Evolutionary conservation across 2,329 filamentous ascomycete species (phyloP).

Genomic region (Aaosphaeria pasadenensis): DNA sequence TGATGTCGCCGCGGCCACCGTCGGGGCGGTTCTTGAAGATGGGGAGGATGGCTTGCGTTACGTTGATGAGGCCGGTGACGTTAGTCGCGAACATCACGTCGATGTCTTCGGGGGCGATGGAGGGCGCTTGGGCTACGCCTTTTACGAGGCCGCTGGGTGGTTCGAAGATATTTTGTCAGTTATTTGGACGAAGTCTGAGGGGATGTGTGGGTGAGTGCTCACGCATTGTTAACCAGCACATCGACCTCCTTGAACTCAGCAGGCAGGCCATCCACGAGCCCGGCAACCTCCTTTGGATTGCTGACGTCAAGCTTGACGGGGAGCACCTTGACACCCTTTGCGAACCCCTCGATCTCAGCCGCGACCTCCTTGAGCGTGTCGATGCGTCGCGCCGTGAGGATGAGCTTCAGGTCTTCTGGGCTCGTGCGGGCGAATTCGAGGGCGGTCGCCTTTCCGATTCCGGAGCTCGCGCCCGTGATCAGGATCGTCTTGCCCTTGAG

Average conservation of each 20-base stretch:
- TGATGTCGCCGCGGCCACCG: constrained; percentile 84
- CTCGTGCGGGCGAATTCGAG: constrained; percentile 88
- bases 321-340: constrained; percentile 71
- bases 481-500: constrained; percentile 90
- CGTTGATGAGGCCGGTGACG: constrained; percentile 89
- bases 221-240: constrained; percentile 96
- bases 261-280: constrained; percentile 71
- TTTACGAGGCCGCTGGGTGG: constrained; percentile 78
- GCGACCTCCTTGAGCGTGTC: constrained; percentile 76
- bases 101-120: constrained; percentile 80
- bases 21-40: constrained; percentile 70
- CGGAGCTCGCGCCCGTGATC: constrained; percentile 88
- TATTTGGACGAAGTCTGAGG: neutral
- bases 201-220: constrained; percentile 36
- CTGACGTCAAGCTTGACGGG: constrained; percentile 86
- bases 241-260: constrained; percentile 82
- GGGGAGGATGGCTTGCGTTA: constrained; percentile 87
- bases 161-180: neutral
- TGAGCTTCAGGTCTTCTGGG: constrained; percentile 74
- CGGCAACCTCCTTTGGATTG: constrained; percentile 68
- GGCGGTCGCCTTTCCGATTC: constrained; percentile 81
- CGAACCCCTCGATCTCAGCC: constrained; percentile 70
- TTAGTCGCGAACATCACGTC: constrained; percentile 88
- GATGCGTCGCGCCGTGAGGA: constrained; percentile 83
- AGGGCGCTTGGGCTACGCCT: constrained; percentile 79